Evolutionary conservation across 2,329 filamentous ascomycete genomes (phyloP).

Genomic region (Diaporthe sp.): DNA sequence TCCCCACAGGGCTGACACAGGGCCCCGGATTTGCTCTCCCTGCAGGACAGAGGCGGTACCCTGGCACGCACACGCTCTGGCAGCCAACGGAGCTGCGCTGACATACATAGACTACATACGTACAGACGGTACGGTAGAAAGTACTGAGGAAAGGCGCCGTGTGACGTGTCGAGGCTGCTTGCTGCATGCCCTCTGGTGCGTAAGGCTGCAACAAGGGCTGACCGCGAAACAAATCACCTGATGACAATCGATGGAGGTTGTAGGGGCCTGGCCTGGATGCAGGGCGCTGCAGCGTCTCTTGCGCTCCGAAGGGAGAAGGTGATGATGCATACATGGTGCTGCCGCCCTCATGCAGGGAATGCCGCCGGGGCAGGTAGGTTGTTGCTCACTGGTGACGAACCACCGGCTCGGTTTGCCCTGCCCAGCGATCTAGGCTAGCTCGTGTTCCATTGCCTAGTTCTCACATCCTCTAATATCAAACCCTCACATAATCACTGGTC

Average conservation of each 20-base stretch:
- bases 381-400: background rate
- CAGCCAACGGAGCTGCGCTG: background rate
- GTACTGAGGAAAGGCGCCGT: background rate
- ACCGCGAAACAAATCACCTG: slow-evolving; percentile 7
- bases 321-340: background rate
- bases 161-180: slow-evolving; percentile 16
- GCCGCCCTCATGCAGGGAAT: background rate
- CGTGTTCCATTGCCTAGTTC: background rate
- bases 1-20: slow-evolving; percentile 29
- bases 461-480: background rate
- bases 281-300: slow-evolving; percentile 1
- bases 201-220: slow-evolving; percentile 27
- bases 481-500: slow-evolving; percentile 18
- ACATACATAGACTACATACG: too few species aligned
- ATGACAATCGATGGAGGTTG: background rate
- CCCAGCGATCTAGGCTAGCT: background rate
- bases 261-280: background rate
- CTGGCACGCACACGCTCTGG: background rate
- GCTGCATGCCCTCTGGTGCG: background rate
- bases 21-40: slow-evolving; percentile 16
- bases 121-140: background rate
- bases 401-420: background rate
- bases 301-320: background rate
- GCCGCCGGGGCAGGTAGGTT: background rate
- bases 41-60: background rate